phyloP scores from a whole-genome alignment of 805 yeast genomes.

The Maudiozyma pseudohumilis region DNA sequence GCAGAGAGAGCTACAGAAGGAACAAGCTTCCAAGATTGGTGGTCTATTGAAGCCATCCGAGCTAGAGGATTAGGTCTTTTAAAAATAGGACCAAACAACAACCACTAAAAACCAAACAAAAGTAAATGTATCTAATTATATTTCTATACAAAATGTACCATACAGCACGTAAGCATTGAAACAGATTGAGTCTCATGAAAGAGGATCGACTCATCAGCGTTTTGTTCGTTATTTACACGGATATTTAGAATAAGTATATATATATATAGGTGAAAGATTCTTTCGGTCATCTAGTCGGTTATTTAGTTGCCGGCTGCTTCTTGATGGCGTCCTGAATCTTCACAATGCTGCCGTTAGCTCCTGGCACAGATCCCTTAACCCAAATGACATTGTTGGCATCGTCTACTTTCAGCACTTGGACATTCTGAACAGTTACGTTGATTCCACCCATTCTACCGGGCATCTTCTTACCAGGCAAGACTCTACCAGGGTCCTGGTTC shows the following conservation, averaged over 20 bases:
- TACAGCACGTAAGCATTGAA: too few species aligned
- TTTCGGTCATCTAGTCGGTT: too few species aligned
- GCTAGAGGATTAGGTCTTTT: conserved; percentile 57
- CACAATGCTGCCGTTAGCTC: conserved; percentile 69
- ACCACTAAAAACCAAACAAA: background rate
- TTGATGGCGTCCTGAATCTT: conserved; percentile 73
- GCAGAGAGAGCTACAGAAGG: conserved; percentile 59
- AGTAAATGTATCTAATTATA: too few species aligned
- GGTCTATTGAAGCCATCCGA: conserved; percentile 93
- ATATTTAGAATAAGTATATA: too few species aligned
- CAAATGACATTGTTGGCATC: conserved; percentile 72
- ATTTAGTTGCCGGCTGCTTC: conserved; percentile 11
- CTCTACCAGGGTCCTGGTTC: conserved; percentile 92
- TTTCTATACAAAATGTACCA: too few species aligned
- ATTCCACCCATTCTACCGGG: conserved; percentile 93
- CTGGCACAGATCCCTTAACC: conserved; percentile 86
- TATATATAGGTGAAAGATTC: too few species aligned
- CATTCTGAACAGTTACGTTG: conserved; percentile 63
- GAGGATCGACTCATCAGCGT: too few species aligned
- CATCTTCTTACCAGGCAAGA: conserved; percentile 94
- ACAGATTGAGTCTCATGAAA: too few species aligned
- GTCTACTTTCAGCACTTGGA: conserved; percentile 67
- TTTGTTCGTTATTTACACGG: too few species aligned
- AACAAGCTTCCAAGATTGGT: conserved; percentile 78
- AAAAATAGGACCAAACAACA: background rate